Base-by-base conservation (phyloP, 345 rosid species). In the Draba incana region DNA sequence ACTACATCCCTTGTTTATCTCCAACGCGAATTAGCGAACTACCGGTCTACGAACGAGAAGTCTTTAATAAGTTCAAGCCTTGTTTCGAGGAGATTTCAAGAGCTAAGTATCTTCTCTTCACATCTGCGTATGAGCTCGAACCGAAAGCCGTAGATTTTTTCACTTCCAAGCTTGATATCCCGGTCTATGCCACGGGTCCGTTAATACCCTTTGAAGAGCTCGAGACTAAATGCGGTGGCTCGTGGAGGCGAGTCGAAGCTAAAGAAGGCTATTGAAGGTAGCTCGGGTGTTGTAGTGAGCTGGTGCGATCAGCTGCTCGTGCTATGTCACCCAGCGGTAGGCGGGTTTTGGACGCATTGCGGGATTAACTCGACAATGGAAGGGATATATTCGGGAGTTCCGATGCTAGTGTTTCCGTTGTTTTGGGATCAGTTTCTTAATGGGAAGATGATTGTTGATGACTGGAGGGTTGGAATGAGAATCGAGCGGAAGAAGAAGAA, bases 61-160 rank as follows among this genome's bases (percentile, higher is more conserved):
- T 5, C 0, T 62, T 64, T 35, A 39, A 69, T 3, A 49, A 25
- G 25, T 27, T 0, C 35, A 62, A 81, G 81, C 5, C 10, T 7
- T 71, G 79, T 73, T 66, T 28, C 10, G 39, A 70, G 2, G 59
- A 59, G 62, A 81, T 83, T 15, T 51, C 75, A 0, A 64, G 78
- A 64, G 81, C 92, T 49, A 83, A 83, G 52, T 87, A 68, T 31
- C 81, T 88, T 45, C 65, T 88, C 1, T 83, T 90, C 79, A 62
- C 81, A 33, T 76, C 86, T 0, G 44, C 79, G 2, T 71, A 77
- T 24, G 88, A 86, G 64, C 84, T 83, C 8, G 94, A 90, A 72
- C 62, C 74, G 11, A 66, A 43, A 50, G 78, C 56, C 8, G 30
- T 84, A 12, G 83, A 82, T 31, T 49, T 59, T 20, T 45, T 83